A percentile compares a stretch with the other conserved stretches of the same genome.
These are phyloP conservation scores for Delitschia confertaspora DNA, from an alignment of 495 filamentous ascomycete genomes.

Conservation along the genomic window DNA sequence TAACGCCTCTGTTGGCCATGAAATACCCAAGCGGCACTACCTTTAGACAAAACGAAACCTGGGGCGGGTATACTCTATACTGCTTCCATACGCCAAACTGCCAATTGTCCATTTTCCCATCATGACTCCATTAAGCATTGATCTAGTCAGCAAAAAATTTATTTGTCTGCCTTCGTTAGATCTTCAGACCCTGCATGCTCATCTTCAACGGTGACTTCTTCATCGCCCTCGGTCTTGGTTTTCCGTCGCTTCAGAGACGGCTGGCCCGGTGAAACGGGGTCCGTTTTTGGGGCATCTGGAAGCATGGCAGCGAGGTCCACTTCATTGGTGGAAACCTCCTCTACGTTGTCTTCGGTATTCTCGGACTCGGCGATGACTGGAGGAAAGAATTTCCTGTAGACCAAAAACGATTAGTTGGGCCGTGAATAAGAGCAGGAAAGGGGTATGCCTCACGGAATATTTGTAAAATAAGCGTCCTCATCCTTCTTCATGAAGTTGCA, in stretches of 20 bases:
- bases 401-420: too few species aligned
- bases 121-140: too few species aligned
- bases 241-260: slow-evolving; percentile 32
- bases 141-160: too few species aligned
- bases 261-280: slow-evolving; percentile 24
- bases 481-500: slow-evolving; percentile 75
- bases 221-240: slow-evolving; percentile 14
- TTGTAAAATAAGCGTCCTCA: slow-evolving; percentile 55
- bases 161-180: too few species aligned
- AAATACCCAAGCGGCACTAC: too few species aligned
- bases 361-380: slow-evolving; percentile 22
- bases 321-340: slow-evolving; percentile 7
- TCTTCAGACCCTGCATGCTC: too few species aligned
- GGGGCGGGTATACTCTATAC: too few species aligned
- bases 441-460: slow-evolving; percentile 58
- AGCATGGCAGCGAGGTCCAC: slow-evolving; percentile 21
- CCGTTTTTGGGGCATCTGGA: slow-evolving; percentile 30
- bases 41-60: too few species aligned
- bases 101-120: too few species aligned
- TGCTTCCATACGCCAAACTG: too few species aligned
- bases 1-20: too few species aligned
- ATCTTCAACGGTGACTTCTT: slow-evolving; percentile 10
- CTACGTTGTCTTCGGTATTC: slow-evolving; percentile 7
- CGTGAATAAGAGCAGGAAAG: background rate
- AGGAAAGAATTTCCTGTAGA: slow-evolving; percentile 30